Evolutionary conservation across 202 grass and related monocot species (phyloP), one percentile per base, ranked within the genome.

Genomic region (Musa balbisiana): DNA sequence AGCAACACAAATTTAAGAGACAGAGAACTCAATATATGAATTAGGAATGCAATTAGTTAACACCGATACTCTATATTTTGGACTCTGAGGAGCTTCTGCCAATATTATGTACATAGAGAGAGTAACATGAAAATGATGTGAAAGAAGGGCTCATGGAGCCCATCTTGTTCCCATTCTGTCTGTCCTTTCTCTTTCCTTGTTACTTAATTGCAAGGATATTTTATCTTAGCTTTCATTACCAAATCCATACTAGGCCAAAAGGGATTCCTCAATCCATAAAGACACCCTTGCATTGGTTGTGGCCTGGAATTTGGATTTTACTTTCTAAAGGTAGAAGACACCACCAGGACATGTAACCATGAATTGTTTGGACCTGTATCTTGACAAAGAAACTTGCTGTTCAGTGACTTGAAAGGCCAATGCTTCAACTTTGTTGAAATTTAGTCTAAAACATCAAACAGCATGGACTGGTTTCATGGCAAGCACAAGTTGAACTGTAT

Each of bases 171-270:
- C 10, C 49, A 53, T 11, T 24, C 3, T 55, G 19, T 50, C 69
- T 73, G 17, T 73, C 71, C n/a, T 8, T 11, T 23, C 50, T 24
- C 17, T 71, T 17, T 11, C 6, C 17, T 71, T 10, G 2, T 64
- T 24, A 9, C 0, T 64, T 10, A 20, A 22, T 74, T 11, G 23
- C 11, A 55, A 74, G 10, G 53, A 58, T 74, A 74, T 74, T 21
- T 58, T 43, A 43, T 43, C 4, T 43, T 43, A 43, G 53, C 52
- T 74, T 74, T 24, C 52, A 74, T 56, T 15, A 59, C 15, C 52
- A 25, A 74, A 74, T 74, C 51, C 52, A 74, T 52, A 51, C 21
- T 21, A 55, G 22, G 51, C 53, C 52, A 55, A 56, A 74, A 26
- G 8, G 72, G 52, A 14, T 26, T 25, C 72, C 72, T 29, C 19